These are phyloP conservation scores for Bipolaris bicolor DNA, from an alignment of 2,329 filamentous ascomycete genomes.

Conservation along the genomic window DNA sequence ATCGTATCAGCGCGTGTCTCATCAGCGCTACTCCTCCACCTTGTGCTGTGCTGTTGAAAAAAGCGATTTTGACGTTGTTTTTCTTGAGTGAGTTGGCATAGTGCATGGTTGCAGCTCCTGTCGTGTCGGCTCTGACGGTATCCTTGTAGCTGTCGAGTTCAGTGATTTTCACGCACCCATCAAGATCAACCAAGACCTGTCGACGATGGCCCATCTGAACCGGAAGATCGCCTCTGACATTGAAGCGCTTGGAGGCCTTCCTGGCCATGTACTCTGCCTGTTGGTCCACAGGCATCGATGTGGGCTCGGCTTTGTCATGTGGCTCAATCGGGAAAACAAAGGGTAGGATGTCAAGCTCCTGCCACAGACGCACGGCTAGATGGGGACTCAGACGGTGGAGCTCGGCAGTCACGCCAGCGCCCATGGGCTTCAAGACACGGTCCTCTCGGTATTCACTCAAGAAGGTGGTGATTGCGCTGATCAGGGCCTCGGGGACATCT, in stretches of 20 bases:
- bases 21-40: slow-evolving; percentile 84
- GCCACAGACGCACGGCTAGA: slow-evolving; percentile 75
- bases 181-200: slow-evolving; percentile 62
- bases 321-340: slow-evolving; percentile 60
- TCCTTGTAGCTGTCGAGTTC: slow-evolving; percentile 63
- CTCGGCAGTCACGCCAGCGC: slow-evolving; percentile 69
- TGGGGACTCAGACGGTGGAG: slow-evolving; percentile 66
- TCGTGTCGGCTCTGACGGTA: slow-evolving; percentile 63
- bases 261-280: slow-evolving; percentile 81
- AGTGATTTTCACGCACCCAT: slow-evolving; percentile 67
- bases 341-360: slow-evolving; percentile 76
- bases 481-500: slow-evolving; percentile 46
- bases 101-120: slow-evolving; percentile 69
- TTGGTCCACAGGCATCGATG: slow-evolving; percentile 71
- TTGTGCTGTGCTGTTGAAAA: slow-evolving; percentile 79
- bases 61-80: slow-evolving; percentile 72
- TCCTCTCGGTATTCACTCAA: slow-evolving; percentile 66
- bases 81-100: slow-evolving; percentile 68
- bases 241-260: slow-evolving; percentile 67
- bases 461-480: slow-evolving; percentile 64
- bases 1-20: slow-evolving; percentile 78
- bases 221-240: slow-evolving; percentile 12
- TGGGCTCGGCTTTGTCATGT: slow-evolving; percentile 46
- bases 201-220: slow-evolving; percentile 7
- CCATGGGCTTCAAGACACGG: slow-evolving; percentile 76